These are phyloP conservation scores for Bromus sterilis DNA, from an alignment of 176 grass and related monocot species.

Conservation along the genomic window DNA sequence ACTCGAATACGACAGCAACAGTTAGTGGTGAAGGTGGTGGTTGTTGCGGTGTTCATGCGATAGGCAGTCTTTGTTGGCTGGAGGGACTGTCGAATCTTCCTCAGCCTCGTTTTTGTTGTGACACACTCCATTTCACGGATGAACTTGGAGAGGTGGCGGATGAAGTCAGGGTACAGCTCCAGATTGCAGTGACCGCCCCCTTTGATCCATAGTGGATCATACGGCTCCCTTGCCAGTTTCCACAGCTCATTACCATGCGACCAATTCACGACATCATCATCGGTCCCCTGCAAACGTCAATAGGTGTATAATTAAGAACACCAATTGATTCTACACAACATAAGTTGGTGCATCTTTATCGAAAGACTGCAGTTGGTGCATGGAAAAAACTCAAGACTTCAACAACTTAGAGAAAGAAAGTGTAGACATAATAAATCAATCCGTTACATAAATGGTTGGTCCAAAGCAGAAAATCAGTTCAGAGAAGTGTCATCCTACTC, in stretches of 20 bases:
- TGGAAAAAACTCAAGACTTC: not conserved
- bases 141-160: slow-evolving; percentile 81
- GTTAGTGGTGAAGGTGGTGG: slow-evolving; percentile 75
- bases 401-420: not conserved
- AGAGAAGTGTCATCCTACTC: not conserved
- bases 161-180: slow-evolving; percentile 93
- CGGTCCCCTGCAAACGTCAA: slow-evolving; percentile 62
- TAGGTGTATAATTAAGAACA: not conserved
- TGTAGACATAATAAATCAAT: not conserved
- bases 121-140: slow-evolving; percentile 74
- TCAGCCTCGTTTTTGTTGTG: slow-evolving; percentile 65
- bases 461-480: not conserved
- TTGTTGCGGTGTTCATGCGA: slow-evolving; percentile 27
- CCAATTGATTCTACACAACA: not conserved
- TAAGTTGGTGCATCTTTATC: not conserved
- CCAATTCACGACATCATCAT: slow-evolving; percentile 95
- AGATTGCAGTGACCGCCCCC: slow-evolving; percentile 99
- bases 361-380: no score
- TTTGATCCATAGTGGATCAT: slow-evolving; percentile 97
- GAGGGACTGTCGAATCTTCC: slow-evolving; percentile 75
- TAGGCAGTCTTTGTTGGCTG: slow-evolving; percentile 25
- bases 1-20: slow-evolving; percentile 75
- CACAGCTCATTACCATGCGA: slow-evolving; percentile 83
- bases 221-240: slow-evolving; percentile 85
- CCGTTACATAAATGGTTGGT: not conserved